These are phyloP conservation scores for Babesia sp. DNA, from an alignment of 169 alveolate species.

Conservation along the genomic window DNA sequence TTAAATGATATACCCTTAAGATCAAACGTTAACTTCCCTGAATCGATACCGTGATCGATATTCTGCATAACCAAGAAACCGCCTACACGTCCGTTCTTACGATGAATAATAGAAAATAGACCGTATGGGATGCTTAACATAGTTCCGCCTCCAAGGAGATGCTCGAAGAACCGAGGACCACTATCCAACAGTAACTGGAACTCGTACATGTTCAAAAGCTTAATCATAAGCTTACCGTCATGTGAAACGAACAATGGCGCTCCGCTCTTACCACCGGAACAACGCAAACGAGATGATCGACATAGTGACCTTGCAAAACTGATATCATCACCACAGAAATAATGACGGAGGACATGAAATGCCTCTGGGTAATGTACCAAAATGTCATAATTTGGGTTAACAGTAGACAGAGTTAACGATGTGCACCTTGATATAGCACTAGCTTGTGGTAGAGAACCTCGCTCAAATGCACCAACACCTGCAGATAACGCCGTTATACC, in stretches of 20 bases:
- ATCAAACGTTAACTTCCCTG: slow-evolving; percentile 45
- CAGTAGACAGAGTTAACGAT: neutral
- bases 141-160: slow-evolving; percentile 40
- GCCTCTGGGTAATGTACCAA: slow-evolving; percentile 38
- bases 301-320: slow-evolving; percentile 56
- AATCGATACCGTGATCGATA: slow-evolving; percentile 23
- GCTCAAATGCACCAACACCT: neutral
- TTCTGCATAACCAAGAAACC: slow-evolving; percentile 63
- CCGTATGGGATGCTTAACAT: slow-evolving; percentile 63
- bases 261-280: slow-evolving; percentile 67
- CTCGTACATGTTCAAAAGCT: slow-evolving; percentile 54
- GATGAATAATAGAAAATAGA: slow-evolving; percentile 33
- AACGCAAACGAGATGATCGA: slow-evolving; percentile 25
- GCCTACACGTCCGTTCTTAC: slow-evolving; percentile 22
- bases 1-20: slow-evolving; percentile 60
- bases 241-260: slow-evolving; percentile 59
- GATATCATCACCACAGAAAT: slow-evolving; percentile 55
- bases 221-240: slow-evolving; percentile 57
- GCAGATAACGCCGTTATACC: neutral
- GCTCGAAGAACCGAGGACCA: slow-evolving; percentile 41
- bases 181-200: slow-evolving; percentile 39
- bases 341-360: slow-evolving; percentile 38
- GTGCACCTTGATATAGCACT: neutral
- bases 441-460: neutral
- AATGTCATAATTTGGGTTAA: slow-evolving; percentile 7